Evolutionary conservation across 140 eudicot genomes (phyloP), one percentile per base, ranked within the genome.

Genomic region (Flaveria floridana): DNA sequence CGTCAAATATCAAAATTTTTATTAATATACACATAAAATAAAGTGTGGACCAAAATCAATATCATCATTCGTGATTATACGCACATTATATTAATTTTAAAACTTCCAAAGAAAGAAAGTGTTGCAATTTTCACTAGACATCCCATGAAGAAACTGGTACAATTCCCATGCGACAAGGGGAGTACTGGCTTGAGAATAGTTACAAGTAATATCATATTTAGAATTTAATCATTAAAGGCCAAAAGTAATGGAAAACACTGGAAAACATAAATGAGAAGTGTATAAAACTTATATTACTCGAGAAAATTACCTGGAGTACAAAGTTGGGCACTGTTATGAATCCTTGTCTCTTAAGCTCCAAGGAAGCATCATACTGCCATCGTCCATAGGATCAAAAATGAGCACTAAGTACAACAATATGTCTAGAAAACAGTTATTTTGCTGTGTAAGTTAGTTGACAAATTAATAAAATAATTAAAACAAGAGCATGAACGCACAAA

Each of bases 281-380:
- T 21, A 59, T 23, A 85, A 13, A 25, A 51, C 16, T 77, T 67
- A 82, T 3, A 57, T 30, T 46, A 63, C 56, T 44, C 18, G 15
- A 28, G 72, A 56, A 75, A 15, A 63, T 53, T 66, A 92, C 97
- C 90, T 89, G 89, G 21, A 92, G 79, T 37, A 81, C 83, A 82
- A 89, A 89, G 78, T 82, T 89, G 67, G 97, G 97, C 28, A 92
- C 95, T 41, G 97, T 89, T 23, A 92, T 75, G 73, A 92, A 92
- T 52, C 97, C 96, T 79, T 78, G 86, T 76, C 68, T 84, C 72
- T 82, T 81, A 76, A 92, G 97, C 87, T 87, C 97, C 92, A 89
- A 64, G 51, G 96, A 92, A 64, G 96, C 97, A 82, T 89, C 95
- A 84, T 89, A 89, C 97, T 92, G 88, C 80, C 78, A 72, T 63